Evolutionary conservation across 2,329 filamentous ascomycete species (phyloP).

Genomic region (Colletotrichum tamarilloi): DNA sequence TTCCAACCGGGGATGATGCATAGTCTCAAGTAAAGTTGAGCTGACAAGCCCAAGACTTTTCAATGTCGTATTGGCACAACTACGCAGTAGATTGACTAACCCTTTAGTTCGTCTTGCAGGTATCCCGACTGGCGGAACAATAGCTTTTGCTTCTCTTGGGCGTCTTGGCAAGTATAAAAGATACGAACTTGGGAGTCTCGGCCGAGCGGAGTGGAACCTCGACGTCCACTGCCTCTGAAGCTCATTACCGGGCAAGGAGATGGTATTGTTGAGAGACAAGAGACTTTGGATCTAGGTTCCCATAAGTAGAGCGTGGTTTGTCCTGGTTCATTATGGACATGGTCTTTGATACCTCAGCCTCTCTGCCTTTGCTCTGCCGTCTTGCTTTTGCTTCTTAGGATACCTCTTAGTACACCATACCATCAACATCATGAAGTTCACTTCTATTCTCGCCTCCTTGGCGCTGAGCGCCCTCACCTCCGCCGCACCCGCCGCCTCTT

Average conservation of each 20-base stretch:
- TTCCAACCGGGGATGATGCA: not conserved
- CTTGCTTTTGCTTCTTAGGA: not conserved
- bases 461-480: slow-evolving; percentile 32
- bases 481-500: slow-evolving; percentile 34
- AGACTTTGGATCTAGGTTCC: not conserved
- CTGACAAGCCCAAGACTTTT: not conserved
- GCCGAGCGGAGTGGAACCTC: slow-evolving; percentile 27
- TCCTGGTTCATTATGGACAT: too few species aligned
- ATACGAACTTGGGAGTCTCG: slow-evolving; percentile 8
- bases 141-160: slow-evolving; percentile 10
- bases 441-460: slow-evolving; percentile 24
- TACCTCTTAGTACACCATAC: not conserved
- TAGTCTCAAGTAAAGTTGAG: slow-evolving; percentile 25
- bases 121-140: slow-evolving; percentile 32
- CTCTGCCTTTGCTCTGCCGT: not conserved
- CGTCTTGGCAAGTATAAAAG: slow-evolving; percentile 20
- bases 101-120: not conserved
- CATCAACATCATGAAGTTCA: slow-evolving; percentile 23
- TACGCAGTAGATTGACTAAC: not conserved
- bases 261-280: not conserved
- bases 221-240: not conserved
- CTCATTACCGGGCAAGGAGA: not conserved
- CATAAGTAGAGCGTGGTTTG: not conserved
- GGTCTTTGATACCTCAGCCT: not conserved
- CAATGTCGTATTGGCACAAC: slow-evolving; percentile 4